Conservation (phyloP, 805 yeast genomes). For the Saccharomycopsis sp. region DNA sequence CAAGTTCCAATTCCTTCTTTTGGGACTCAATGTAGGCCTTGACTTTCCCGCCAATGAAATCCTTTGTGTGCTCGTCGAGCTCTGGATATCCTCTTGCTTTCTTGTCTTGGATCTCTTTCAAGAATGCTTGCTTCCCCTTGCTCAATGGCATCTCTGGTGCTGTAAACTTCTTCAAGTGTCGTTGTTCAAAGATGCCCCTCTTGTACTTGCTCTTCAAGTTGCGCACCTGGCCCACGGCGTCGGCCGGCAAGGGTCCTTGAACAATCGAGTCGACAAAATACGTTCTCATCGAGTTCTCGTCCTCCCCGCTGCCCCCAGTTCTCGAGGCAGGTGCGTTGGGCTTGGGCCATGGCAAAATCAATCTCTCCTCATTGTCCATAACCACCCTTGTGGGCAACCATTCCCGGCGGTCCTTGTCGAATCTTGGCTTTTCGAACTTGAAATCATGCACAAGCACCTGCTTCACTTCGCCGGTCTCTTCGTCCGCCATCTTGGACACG, state of each 20-base stretch:
- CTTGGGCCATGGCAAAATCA: constrained; percentile 85
- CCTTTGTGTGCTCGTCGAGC: constrained; percentile 46
- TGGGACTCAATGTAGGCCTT: constrained; percentile 23
- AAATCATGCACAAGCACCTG: constrained; percentile 76
- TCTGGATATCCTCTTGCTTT: constrained; percentile 31
- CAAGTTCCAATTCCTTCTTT: constrained; percentile 17
- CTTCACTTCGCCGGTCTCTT: constrained; percentile 45
- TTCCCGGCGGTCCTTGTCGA: constrained; percentile 61
- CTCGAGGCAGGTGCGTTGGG: constrained; percentile 33
- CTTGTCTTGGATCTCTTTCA: constrained; percentile 42
- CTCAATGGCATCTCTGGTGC: constrained; percentile 76
- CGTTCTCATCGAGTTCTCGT: constrained; percentile 58
- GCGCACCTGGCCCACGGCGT: constrained; percentile 59
- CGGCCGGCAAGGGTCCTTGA: constrained; percentile 59
- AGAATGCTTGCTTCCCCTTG: constrained; percentile 49
- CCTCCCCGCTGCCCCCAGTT: constrained; percentile 32
- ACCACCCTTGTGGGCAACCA: constrained; percentile 75
- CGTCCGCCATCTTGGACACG: constrained; percentile 69
- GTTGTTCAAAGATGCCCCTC: constrained; percentile 51
- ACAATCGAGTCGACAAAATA: constrained; percentile 61
- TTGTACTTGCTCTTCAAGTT: constrained; percentile 65
- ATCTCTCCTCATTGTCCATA: constrained; percentile 47
- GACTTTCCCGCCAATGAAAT: constrained; percentile 43
- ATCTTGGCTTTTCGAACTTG: constrained; percentile 58
- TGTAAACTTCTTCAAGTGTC: constrained; percentile 24